Percentiles rank a stretch among this genome's conserved stretches.
Evolutionary conservation across 1,139 yeast species (phyloP).

Genomic region (Pichia sp.): DNA sequence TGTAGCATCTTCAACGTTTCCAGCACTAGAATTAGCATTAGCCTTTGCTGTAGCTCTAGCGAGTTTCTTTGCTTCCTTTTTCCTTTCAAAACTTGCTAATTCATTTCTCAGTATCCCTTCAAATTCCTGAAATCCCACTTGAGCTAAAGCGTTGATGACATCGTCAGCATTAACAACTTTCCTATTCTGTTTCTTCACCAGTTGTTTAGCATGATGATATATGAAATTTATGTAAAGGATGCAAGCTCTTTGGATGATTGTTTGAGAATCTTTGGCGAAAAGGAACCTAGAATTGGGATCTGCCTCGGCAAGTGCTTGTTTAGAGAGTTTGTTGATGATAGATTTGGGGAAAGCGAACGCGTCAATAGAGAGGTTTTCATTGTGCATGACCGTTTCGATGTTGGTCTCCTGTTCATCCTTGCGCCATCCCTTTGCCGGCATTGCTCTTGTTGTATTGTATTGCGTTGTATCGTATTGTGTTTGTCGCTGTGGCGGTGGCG

Average conservation of each 20-base stretch:
- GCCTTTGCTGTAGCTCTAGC: constrained; percentile 20
- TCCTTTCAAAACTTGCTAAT: constrained; percentile 37
- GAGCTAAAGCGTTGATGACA: constrained; percentile 50
- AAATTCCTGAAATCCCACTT: constrained; percentile 48
- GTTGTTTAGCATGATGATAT: constrained; percentile 53
- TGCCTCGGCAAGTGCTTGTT: constrained; percentile 30
- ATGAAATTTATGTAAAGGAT: constrained; percentile 68
- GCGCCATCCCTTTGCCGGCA: constrained; percentile 86
- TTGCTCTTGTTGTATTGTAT: no score
- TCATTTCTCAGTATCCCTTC: constrained; percentile 47
- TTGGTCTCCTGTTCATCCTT: constrained; percentile 62
- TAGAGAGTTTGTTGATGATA: constrained; percentile 54
- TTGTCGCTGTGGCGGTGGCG: no score
- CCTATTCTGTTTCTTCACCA: constrained; percentile 45
- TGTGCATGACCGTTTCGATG: constrained; percentile 38
- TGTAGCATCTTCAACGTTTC: constrained; percentile 10
- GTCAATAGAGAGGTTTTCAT: constrained; percentile 57
- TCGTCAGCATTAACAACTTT: constrained; percentile 64
- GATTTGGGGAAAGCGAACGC: constrained; percentile 60
- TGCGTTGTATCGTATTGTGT: no score
- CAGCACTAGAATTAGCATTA: constrained; percentile 15
- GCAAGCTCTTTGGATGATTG: constrained; percentile 64
- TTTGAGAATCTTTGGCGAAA: constrained; percentile 57
- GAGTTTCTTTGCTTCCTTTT: constrained; percentile 34
- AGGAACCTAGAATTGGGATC: constrained; percentile 18